Conservation (phyloP, 2,329 filamentous ascomycete genomes). For the Pyricularia sp. region DNA sequence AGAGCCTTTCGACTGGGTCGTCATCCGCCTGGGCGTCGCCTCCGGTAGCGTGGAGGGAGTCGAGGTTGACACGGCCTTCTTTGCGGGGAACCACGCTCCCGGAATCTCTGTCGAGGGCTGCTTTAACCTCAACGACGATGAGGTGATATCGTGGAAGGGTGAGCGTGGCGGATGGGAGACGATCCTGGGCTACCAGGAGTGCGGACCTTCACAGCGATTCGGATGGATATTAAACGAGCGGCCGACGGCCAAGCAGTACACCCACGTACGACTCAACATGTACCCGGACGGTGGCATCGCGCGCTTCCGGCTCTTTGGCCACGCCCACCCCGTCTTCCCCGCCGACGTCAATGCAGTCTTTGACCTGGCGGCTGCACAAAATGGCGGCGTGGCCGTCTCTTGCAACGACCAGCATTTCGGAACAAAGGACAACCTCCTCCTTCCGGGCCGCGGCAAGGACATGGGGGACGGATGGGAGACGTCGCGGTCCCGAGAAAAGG, state of each 20-base stretch:
- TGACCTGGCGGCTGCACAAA: conserved; percentile 69
- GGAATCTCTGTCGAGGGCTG: conserved; percentile 70
- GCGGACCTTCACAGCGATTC: conserved; percentile 64
- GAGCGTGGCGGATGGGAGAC: conserved; percentile 58
- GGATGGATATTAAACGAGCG: conserved; percentile 54
- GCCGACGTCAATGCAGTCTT: conserved; percentile 54
- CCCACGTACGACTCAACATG: conserved; percentile 74
- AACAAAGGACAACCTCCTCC: conserved; percentile 41
- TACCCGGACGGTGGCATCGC: conserved; percentile 81
- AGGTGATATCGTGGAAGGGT: conserved; percentile 54
- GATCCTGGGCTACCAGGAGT: conserved; percentile 60
- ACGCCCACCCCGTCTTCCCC: conserved; percentile 68
- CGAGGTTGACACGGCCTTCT: conserved; percentile 74
- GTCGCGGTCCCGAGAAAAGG: conserved; percentile 59
- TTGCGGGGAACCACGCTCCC: conserved; percentile 74
- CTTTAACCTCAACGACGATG: conserved; percentile 54
- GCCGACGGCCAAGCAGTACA: conserved; percentile 58
- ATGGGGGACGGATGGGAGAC: conserved; percentile 91
- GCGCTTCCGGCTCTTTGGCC: conserved; percentile 67
- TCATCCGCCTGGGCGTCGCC: conserved; percentile 57
- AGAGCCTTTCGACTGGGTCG: conserved; percentile 56
- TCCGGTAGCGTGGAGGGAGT: conserved; percentile 65
- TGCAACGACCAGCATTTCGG: conserved; percentile 83
- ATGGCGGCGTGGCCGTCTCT: conserved; percentile 64
- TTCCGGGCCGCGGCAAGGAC: conserved; percentile 47